Base-by-base conservation (phyloP, 2,329 filamentous ascomycete genomes). In the Scedosporium aurantiacum region DNA sequence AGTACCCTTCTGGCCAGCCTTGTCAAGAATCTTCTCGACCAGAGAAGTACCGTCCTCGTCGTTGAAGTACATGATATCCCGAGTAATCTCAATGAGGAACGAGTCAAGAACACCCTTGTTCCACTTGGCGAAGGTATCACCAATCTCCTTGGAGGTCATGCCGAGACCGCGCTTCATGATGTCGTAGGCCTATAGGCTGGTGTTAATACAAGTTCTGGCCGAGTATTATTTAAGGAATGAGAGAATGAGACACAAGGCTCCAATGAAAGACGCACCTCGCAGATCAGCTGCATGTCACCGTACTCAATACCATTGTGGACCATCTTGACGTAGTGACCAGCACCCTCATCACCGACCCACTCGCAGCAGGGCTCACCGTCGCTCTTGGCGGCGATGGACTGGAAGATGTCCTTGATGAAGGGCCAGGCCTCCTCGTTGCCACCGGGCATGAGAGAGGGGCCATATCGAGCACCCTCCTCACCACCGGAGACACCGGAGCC, bases 251-350 rank as follows among this genome's bases (percentile, higher is more conserved):
- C 32, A 37, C 32, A 37, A 37, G 32, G 32, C 32, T 37, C 10
- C 2, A 52, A 16, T 41, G 2, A 3, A 43, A 32, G 43, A 63
- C 84, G 70, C 79, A 96, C 93, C 87, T 99, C 94, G 79, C 89
- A 95, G 76, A 99, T 99, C 73, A 99, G 85, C 84, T 99, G 94
- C 94, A 99, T 99, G 82, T 99, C 94, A 86, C 94, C 94, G 76
- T 99, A 99, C 82, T 99, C 94, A 71, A 99, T 99, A 85, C 94
- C 94, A 81, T 99, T 99, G 88, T 99, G 94, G 66, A 99, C 94
- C 94, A 99, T 99, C 90, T 99, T 99, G 83, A 99, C 93, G 84
- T 97, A 99, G 87, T 99, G 94, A 71, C 94, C 94, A 79, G 94
- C 90, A 86, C 94, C 94, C 78, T 97, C 91, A 79, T 97, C 94